Evolutionary conservation across 1,139 yeast genomes (phyloP).

Genomic region (Yamadazyma sp.): DNA sequence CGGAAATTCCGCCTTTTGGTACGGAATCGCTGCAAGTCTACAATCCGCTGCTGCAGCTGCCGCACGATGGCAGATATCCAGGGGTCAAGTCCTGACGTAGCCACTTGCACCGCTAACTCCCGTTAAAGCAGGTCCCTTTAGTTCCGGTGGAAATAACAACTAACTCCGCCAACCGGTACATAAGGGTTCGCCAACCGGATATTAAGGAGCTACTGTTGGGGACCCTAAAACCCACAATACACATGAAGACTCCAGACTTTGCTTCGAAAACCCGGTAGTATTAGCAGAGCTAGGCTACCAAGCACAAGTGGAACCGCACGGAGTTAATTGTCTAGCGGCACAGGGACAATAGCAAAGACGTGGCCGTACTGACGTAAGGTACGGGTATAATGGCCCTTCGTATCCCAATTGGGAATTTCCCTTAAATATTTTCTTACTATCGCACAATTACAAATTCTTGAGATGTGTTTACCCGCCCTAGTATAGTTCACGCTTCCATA

Average conservation of each 20-base stretch:
- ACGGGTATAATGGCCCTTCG: constrained; percentile 3
- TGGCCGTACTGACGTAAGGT: constrained; percentile 4
- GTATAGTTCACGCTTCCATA: neutral
- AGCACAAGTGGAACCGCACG: too few species aligned
- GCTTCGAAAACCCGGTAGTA: too few species aligned
- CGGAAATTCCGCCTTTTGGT: too few species aligned
- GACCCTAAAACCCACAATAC: too few species aligned
- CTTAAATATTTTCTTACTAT: neutral
- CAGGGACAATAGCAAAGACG: neutral
- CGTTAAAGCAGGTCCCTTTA: neutral
- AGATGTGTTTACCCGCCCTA: neutral
- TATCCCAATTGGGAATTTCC: neutral
- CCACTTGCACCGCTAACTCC: too few species aligned
- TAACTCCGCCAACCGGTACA: too few species aligned
- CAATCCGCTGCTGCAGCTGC: neutral
- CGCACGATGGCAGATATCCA: neutral
- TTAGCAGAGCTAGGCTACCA: too few species aligned
- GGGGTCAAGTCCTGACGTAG: neutral
- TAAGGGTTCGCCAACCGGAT: too few species aligned
- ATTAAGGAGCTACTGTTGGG: too few species aligned
- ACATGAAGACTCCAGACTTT: too few species aligned
- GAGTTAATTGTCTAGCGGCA: neutral
- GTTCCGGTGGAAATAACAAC: neutral
- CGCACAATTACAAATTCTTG: neutral
- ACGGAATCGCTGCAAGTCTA: neutral